Evolutionary conservation across 2,329 filamentous ascomycete species (phyloP).

Genomic region (Parascedosporium putredinis): DNA sequence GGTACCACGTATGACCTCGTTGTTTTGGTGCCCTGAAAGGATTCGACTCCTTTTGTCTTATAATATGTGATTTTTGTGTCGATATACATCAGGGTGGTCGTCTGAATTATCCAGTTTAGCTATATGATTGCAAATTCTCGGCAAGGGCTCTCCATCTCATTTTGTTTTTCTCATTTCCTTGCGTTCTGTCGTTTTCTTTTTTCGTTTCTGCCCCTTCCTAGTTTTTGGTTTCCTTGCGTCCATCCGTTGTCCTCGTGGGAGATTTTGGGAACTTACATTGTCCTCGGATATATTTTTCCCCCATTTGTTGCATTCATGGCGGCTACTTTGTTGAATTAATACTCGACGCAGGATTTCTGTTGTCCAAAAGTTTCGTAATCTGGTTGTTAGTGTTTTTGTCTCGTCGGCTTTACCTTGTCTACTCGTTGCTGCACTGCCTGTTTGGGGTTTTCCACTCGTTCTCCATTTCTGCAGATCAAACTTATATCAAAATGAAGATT

Average conservation of each 20-base stretch:
- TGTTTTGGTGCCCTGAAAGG: slow-evolving; percentile 19
- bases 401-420: too few relatives aligned
- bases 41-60: too few relatives aligned
- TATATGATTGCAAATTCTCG: too few relatives aligned
- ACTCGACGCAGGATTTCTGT: neutral
- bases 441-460: too few relatives aligned
- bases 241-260: too few relatives aligned
- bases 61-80: neutral
- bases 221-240: too few relatives aligned
- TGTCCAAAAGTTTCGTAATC: neutral
- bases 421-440: too few relatives aligned
- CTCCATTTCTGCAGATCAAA: too few relatives aligned
- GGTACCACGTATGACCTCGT: slow-evolving; percentile 34
- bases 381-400: too few relatives aligned
- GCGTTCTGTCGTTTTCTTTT: neutral
- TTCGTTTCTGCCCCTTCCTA: too few relatives aligned
- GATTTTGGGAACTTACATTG: neutral
- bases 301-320: slow-evolving; percentile 1
- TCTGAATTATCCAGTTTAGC: neutral
- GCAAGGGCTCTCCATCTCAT: too few relatives aligned
- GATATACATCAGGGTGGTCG: neutral
- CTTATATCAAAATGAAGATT: too few relatives aligned
- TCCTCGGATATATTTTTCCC: neutral
- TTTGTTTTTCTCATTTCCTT: neutral
- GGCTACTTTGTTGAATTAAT: slow-evolving; percentile 1